Conservation (phyloP, 2,329 filamentous ascomycete species). For the Xylariales sp. region DNA sequence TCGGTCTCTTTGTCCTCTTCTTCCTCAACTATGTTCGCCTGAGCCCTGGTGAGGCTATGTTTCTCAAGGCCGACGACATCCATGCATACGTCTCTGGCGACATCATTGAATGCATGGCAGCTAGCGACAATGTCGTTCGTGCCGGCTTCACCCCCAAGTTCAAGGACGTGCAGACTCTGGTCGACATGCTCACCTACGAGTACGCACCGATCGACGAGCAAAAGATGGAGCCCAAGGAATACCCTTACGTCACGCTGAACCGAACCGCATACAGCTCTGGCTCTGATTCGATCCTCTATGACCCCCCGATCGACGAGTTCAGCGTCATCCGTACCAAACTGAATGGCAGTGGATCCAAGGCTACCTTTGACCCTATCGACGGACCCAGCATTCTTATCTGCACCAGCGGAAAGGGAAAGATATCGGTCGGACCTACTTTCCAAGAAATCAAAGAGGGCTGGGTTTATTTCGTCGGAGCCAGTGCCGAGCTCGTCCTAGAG, state of each 20-base stretch:
- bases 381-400: slow-evolving; percentile 93
- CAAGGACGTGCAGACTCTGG: slow-evolving; percentile 88
- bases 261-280: slow-evolving; percentile 73
- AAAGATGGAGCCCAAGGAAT: slow-evolving; percentile 83
- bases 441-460: slow-evolving; percentile 70
- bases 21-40: slow-evolving; percentile 95
- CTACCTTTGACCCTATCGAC: slow-evolving; percentile 79
- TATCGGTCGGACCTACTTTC: slow-evolving; percentile 78
- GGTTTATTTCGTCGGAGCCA: slow-evolving; percentile 83
- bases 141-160: slow-evolving; percentile 98
- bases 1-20: slow-evolving; percentile 92
- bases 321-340: slow-evolving; percentile 79
- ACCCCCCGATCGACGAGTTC: slow-evolving; percentile 96
- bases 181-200: slow-evolving; percentile 89
- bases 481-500: slow-evolving; percentile 77
- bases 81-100: slow-evolving; percentile 92
- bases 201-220: slow-evolving; percentile 93
- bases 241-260: slow-evolving; percentile 81
- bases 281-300: slow-evolving; percentile 73
- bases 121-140: slow-evolving; percentile 97
- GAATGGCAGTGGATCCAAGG: slow-evolving; percentile 68
- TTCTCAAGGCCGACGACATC: slow-evolving; percentile 93
- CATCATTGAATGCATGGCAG: slow-evolving; percentile 98
- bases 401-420: slow-evolving; percentile 76
- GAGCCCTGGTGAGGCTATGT: slow-evolving; percentile 86